phyloP scores from a whole-genome alignment of 2,329 filamentous ascomycete genomes.

The Myriosclerotinia scirpicola region DNA sequence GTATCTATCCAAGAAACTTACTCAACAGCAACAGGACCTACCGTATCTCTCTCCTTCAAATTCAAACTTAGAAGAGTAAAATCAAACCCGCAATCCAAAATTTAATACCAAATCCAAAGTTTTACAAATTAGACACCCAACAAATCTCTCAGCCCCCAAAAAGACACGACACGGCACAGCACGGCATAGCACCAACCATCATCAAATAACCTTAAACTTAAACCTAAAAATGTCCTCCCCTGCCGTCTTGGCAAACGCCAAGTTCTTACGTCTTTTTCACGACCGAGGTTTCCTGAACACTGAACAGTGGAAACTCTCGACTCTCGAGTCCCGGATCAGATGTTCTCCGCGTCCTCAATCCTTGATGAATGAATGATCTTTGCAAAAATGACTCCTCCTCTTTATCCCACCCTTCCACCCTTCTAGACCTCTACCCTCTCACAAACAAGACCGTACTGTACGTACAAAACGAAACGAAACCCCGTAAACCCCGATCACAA shows the following conservation, averaged over 20 bases:
- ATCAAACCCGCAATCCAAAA: not conserved
- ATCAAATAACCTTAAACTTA: conserved; percentile 13
- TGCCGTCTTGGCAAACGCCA: not conserved
- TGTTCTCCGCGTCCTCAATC: too few species aligned
- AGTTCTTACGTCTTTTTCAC: too few species aligned
- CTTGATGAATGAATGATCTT: too few species aligned
- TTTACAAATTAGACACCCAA: too few species aligned
- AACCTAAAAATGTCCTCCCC: conserved; percentile 13
- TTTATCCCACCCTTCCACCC: not conserved
- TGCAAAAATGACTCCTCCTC: too few species aligned
- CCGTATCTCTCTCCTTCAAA: not conserved
- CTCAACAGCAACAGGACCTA: too few species aligned
- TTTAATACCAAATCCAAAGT: too few species aligned
- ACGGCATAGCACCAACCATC: not conserved
- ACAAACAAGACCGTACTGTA: not conserved
- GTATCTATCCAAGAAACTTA: too few species aligned
- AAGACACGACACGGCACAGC: not conserved
- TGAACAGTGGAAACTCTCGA: too few species aligned
- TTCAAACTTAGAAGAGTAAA: not conserved
- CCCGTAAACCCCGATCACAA: not conserved
- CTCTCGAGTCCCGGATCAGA: too few species aligned
- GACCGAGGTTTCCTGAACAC: too few species aligned
- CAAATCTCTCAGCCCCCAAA: too few species aligned
- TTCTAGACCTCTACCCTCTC: not conserved
- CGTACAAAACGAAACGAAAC: not conserved